Conservation (phyloP, 2,329 filamentous ascomycete species). For the Scytalidium sp. region DNA sequence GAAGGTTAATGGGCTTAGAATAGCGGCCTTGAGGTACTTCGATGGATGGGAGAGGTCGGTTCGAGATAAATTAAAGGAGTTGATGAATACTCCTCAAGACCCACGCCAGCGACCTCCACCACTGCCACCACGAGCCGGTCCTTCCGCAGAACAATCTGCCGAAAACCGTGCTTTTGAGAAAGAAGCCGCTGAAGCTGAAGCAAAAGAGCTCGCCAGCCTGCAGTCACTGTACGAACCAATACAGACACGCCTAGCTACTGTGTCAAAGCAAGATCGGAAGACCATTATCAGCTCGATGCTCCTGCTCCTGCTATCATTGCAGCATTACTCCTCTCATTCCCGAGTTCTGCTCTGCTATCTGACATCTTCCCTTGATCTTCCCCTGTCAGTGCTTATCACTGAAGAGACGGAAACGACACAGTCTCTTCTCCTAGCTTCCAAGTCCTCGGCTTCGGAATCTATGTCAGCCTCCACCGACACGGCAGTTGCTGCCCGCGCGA, state of each 20-base stretch:
- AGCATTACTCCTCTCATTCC: conserved; percentile 74
- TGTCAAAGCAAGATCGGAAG: conserved; percentile 55
- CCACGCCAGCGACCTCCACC: conserved; percentile 33
- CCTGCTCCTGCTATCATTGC: conserved; percentile 66
- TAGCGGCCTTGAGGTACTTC: conserved; percentile 64
- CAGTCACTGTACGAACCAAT: conserved; percentile 52
- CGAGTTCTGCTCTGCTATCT: conserved; percentile 66
- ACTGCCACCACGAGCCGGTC: conserved; percentile 14
- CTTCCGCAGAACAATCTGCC: conserved; percentile 13
- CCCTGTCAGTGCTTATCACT: conserved; percentile 57
- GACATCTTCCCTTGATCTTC: conserved; percentile 63
- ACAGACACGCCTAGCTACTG: conserved; percentile 50
- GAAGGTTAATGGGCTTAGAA: conserved; percentile 36
- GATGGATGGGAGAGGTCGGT: conserved; percentile 75
- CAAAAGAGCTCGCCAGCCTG: conserved; percentile 40
- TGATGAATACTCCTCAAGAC: conserved; percentile 51
- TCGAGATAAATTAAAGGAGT: conserved; percentile 66
- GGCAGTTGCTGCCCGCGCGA: conserved; percentile 68
- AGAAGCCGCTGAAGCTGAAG: conserved; percentile 26
- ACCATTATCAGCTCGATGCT: conserved; percentile 68
- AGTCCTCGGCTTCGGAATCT: conserved; percentile 35
- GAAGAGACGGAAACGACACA: conserved; percentile 76
- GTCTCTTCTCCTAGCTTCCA: conserved; percentile 65
- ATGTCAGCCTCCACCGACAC: conserved; percentile 67
- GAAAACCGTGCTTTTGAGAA: conserved; percentile 9